Evolutionary conservation across 2,329 filamentous ascomycete genomes (phyloP).

Genomic region (Colletotrichum orbiculare): DNA sequence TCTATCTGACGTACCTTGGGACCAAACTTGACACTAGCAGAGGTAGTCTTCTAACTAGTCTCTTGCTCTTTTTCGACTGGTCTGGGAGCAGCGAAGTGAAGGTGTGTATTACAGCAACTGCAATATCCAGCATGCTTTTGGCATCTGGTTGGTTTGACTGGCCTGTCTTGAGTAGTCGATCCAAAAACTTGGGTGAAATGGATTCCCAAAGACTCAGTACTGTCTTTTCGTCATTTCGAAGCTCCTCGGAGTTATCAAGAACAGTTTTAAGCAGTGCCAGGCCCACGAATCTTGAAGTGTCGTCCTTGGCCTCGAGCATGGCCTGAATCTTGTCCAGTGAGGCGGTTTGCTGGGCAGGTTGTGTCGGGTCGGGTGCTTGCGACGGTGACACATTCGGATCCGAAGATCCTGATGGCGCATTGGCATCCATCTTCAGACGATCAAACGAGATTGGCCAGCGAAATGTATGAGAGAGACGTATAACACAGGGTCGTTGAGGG

Average conservation of each 20-base stretch:
- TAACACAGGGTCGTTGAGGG: too few relatives aligned
- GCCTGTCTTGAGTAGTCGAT: slow-evolving; percentile 69
- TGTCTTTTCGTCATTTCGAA: slow-evolving; percentile 58
- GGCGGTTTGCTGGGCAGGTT: slow-evolving; percentile 30
- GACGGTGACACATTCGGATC: slow-evolving; percentile 3
- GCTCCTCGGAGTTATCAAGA: slow-evolving; percentile 68
- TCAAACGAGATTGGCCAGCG: too few relatives aligned
- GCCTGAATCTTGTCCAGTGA: slow-evolving; percentile 62
- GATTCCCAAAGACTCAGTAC: slow-evolving; percentile 67
- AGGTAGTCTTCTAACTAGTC: slow-evolving; percentile 64
- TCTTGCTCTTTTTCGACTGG: slow-evolving; percentile 53
- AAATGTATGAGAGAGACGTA: too few relatives aligned
- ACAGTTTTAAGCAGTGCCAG: slow-evolving; percentile 74
- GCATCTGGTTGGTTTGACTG: slow-evolving; percentile 55
- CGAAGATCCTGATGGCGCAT: not conserved
- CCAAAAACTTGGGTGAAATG: slow-evolving; percentile 72
- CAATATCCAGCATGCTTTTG: slow-evolving; percentile 71
- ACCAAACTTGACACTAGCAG: slow-evolving; percentile 64
- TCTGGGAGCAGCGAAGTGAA: slow-evolving; percentile 69
- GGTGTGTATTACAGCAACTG: slow-evolving; percentile 70
- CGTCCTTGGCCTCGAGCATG: slow-evolving; percentile 69
- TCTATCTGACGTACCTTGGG: slow-evolving; percentile 55
- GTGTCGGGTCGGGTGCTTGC: slow-evolving; percentile 13
- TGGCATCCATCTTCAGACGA: slow-evolving; percentile 10
- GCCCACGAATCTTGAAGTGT: slow-evolving; percentile 76